A percentile compares a stretch with the other conserved stretches of the same genome.
phyloP scores from a whole-genome alignment of 192 early-diverging fungal species.

The Thamnidium elegans region DNA sequence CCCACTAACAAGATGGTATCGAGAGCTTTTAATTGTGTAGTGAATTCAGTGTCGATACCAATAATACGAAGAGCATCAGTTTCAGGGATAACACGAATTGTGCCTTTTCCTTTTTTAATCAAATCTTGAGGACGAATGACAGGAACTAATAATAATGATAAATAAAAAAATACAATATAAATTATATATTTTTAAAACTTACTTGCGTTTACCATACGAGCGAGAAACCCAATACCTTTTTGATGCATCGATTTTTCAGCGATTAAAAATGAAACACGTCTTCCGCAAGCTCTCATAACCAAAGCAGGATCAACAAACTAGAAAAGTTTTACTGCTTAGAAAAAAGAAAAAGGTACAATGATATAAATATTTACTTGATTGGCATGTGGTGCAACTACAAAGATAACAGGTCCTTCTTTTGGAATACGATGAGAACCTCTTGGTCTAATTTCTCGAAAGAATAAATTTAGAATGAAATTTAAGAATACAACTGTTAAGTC shows the following conservation, averaged over 20 bases:
- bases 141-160: conserved; percentile 72
- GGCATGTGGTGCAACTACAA: conserved; percentile 83
- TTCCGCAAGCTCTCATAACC: conserved; percentile 73
- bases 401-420: conserved; percentile 86
- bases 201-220: conserved; percentile 76
- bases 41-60: conserved; percentile 70
- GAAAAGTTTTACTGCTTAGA: conserved; percentile 10
- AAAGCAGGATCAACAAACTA: conserved; percentile 94
- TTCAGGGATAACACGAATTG: conserved; percentile 60
- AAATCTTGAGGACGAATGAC: conserved; percentile 92
- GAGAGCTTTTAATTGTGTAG: conserved; percentile 56
- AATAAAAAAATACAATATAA: too few relatives aligned
- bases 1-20: conserved; percentile 61
- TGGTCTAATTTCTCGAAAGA: conserved; percentile 87
- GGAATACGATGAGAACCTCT: conserved; percentile 85
- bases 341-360: neutral
- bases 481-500: conserved; percentile 69
- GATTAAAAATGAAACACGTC: conserved; percentile 74
- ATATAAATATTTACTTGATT: conserved; percentile 55
- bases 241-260: conserved; percentile 92
- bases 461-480: conserved; percentile 65
- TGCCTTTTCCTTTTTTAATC: conserved; percentile 66
- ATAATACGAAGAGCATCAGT: conserved; percentile 62
- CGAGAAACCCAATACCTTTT: conserved; percentile 80
- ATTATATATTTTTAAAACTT: too few relatives aligned